Base-by-base conservation (phyloP, 148 eudicot genomes). In the Camellia granthamiana region DNA sequence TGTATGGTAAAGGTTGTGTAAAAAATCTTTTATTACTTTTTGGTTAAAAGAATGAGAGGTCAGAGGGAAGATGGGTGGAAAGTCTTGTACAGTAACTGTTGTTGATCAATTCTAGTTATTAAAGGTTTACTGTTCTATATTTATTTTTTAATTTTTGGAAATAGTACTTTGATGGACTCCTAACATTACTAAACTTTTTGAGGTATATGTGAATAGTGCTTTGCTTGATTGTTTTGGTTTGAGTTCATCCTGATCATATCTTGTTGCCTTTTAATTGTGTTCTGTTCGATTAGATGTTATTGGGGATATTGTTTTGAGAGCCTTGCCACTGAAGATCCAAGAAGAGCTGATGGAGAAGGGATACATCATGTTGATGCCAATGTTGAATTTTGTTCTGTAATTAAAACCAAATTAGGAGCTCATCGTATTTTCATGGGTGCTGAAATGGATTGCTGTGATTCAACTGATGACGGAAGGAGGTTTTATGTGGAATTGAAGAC, bases 401-500 rank as follows among this genome's bases (percentile, higher is more conserved):
- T 92, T 75, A 93, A 92, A 81, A 96, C 99, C 71, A 96, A 96
- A 84, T 83, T 96, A 54, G 99, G 99, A 54, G 98, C 98, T 73
- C 99, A 96, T 67, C 93, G 99, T 43, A 83, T 96, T 83, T 81
- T 96, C 75, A 96, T 96, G 99, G 99, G 99, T 84, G 99, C 99
- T 83, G 99, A 96, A 92, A 96, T 93, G 99, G 98, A 96, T 86
- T 96, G 99, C 79, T 94, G 94, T 84, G 99, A 96, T 88, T 90
- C 91, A 63, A 88, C 95, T 41, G 97, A 96, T 86, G 97, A 96
- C 86, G 99, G 98, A 51, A 88, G 86, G 88, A 92, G 90, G 87
- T 92, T 93, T 83, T 96, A 96, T 80, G 94, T 96, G 81, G 99
- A 96, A 84, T 78, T 96, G 76, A 96, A 96, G 89, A 96, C 99